A percentile compares a stretch with the other conserved stretches of the same genome.
Evolutionary conservation across 1,284 basidiomycete genomes (phyloP).

Genomic region (Fomitopsis betulina): DNA sequence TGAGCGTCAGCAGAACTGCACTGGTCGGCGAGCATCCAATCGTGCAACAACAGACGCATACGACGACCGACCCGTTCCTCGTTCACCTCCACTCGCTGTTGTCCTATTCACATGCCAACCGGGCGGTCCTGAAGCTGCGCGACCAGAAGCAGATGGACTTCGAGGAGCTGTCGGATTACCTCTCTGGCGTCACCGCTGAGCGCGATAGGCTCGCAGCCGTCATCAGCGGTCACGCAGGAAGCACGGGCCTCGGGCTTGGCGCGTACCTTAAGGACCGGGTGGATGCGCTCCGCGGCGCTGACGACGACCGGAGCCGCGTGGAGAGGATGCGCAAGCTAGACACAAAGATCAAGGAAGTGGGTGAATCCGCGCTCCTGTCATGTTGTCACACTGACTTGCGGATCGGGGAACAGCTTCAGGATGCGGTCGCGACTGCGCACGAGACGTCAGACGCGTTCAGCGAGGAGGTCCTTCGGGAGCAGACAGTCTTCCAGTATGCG

Average conservation of each 20-base stretch:
- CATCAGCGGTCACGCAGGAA: slow-evolving; percentile 76
- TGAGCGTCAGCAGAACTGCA: slow-evolving; percentile 23
- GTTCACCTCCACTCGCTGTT: slow-evolving; percentile 86
- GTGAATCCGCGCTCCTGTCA: slow-evolving; percentile 16
- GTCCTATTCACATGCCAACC: slow-evolving; percentile 86
- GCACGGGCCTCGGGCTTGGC: slow-evolving; percentile 77
- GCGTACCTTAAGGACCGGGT: slow-evolving; percentile 94
- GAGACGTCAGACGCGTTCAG: slow-evolving; percentile 96
- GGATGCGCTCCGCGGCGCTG: slow-evolving; percentile 86
- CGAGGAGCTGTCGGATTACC: slow-evolving; percentile 94
- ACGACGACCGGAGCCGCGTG: slow-evolving; percentile 90
- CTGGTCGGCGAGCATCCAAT: background rate
- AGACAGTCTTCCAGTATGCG: slow-evolving; percentile 82
- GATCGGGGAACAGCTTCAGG: slow-evolving; percentile 67
- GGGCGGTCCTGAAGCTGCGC: slow-evolving; percentile 87
- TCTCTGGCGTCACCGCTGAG: slow-evolving; percentile 87
- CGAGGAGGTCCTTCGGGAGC: slow-evolving; percentile 89
- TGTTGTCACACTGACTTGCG: background rate
- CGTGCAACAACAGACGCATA: slow-evolving; percentile 58
- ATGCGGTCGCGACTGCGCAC: slow-evolving; percentile 91
- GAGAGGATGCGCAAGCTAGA: slow-evolving; percentile 94
- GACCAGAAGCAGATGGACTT: slow-evolving; percentile 99
- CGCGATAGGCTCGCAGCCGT: slow-evolving; percentile 88
- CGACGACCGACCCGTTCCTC: slow-evolving; percentile 84
- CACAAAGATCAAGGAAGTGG: slow-evolving; percentile 89